Base-by-base conservation (phyloP, 345 rosid genomes). In the Conringia planisiliqua region DNA sequence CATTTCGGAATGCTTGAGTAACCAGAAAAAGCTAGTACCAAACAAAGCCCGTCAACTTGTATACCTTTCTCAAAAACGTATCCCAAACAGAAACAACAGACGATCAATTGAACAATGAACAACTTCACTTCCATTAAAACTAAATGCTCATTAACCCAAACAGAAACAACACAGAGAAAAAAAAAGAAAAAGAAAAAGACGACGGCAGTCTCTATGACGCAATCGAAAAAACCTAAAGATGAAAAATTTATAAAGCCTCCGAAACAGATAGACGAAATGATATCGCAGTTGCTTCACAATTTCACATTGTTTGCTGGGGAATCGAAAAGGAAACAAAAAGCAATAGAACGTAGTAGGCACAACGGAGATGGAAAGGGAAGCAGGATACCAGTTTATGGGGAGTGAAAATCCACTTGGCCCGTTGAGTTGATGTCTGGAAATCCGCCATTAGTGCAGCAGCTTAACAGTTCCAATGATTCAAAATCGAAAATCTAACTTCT, bases 341-440 rank as follows among this genome's bases (percentile, higher is more conserved):
- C 18, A 10, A 42, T 57, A 1, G 46, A 11, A 54, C 6, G 16
- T 3, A 33, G 10, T 3, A 24, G 57, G 57, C 12, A 30, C 20
- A 32, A 57, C 1, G 52, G 29, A 56, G 58, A 70, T 13, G 22
- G 22, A 64, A 30, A 44, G 10, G n/a, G 27, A 44, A 43, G 55
- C 3, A 44, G 38, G 32, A 2, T 80, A 94, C 97, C 63, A 94
- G 87, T 69, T 80, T 82, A 46, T 85, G 88, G 71, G 91, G 96
- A 76, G 89, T 82, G 86, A 90, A 87, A 75, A 94, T 86, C 98
- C 98, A 94, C 78, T 84, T 94, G 75, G 90, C 86, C 22, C 87
- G 83, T 84, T 94, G 98, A 65, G 95, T 87, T 6, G 98, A 94
- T 61, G 95, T 83, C 73, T 83, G 91, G 65, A 94, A 94, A 87